These are phyloP conservation scores for Cryptosporidium canis DNA, from an alignment of 169 alveolate genomes.

Conservation along the genomic window DNA sequence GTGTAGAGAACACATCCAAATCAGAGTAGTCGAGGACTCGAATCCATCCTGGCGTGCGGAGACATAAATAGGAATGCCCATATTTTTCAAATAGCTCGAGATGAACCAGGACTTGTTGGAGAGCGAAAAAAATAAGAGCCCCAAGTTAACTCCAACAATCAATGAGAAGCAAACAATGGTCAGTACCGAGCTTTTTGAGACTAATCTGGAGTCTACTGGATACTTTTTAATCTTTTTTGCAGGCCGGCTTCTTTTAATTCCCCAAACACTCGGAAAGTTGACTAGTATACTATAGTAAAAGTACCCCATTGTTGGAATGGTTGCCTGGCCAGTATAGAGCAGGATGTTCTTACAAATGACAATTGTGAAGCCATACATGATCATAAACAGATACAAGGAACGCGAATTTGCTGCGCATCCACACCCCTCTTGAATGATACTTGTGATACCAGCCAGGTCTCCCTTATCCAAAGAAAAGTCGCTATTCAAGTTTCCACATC, in stretches of 20 bases:
- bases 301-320: constrained; percentile 62
- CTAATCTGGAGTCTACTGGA: constrained; percentile 21
- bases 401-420: constrained; percentile 32
- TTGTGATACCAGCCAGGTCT: neutral
- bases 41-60: constrained; percentile 65
- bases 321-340: constrained; percentile 52
- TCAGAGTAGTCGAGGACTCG: constrained; percentile 25
- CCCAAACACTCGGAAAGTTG: constrained; percentile 66
- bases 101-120: constrained; percentile 56
- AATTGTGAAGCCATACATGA: constrained; percentile 35
- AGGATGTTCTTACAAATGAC: constrained; percentile 48
- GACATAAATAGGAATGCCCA: constrained; percentile 5
- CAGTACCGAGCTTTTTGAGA: neutral
- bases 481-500: neutral
- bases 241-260: constrained; percentile 14
- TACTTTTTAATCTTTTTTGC: constrained; percentile 24
- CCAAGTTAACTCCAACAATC: constrained; percentile 12
- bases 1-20: constrained; percentile 61
- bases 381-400: constrained; percentile 44
- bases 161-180: neutral
- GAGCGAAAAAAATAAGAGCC: neutral
- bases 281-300: constrained; percentile 38
- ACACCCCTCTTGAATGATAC: constrained; percentile 32
- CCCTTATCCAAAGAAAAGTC: constrained; percentile 1
- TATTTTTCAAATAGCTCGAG: constrained; percentile 34